These are phyloP conservation scores for Scheffersomyces stambukii DNA, from an alignment of 1,139 yeast species.

Conservation along the genomic window DNA sequence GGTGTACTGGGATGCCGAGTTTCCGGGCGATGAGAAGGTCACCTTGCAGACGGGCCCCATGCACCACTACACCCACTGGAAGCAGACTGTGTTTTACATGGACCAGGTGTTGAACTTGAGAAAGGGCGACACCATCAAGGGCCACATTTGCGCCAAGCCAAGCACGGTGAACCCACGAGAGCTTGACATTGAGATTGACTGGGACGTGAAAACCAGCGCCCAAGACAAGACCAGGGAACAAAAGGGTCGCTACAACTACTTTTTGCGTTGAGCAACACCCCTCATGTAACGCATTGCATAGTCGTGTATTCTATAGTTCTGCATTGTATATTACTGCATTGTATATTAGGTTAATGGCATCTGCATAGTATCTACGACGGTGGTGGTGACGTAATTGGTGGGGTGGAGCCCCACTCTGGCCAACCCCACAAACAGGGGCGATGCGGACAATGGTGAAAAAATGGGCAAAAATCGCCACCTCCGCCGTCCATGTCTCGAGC, in stretches of 20 bases:
- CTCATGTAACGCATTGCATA: slow-evolving; percentile 2
- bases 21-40: slow-evolving; percentile 61
- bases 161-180: slow-evolving; percentile 80
- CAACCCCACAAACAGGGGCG: too few species aligned
- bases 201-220: slow-evolving; percentile 57
- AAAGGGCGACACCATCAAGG: slow-evolving; percentile 71
- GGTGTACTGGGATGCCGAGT: slow-evolving; percentile 93
- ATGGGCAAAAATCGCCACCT: too few species aligned
- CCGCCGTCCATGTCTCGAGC: too few species aligned
- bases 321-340: slow-evolving; percentile 1
- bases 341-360: slow-evolving; percentile 1
- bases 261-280: slow-evolving; percentile 61
- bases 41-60: slow-evolving; percentile 79
- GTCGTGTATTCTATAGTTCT: too few species aligned
- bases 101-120: slow-evolving; percentile 76
- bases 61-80: slow-evolving; percentile 88
- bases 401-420: too few species aligned
- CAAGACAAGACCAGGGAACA: slow-evolving; percentile 50
- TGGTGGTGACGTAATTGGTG: too few species aligned
- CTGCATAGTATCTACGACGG: too few species aligned
- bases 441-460: too few species aligned
- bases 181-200: slow-evolving; percentile 61
- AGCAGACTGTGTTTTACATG: slow-evolving; percentile 92
- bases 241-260: slow-evolving; percentile 57
- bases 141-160: slow-evolving; percentile 73